A percentile compares a stretch with the other conserved stretches of the same genome.
Conservation (phyloP, 495 filamentous ascomycete genomes). For the Xylaria scruposa region DNA sequence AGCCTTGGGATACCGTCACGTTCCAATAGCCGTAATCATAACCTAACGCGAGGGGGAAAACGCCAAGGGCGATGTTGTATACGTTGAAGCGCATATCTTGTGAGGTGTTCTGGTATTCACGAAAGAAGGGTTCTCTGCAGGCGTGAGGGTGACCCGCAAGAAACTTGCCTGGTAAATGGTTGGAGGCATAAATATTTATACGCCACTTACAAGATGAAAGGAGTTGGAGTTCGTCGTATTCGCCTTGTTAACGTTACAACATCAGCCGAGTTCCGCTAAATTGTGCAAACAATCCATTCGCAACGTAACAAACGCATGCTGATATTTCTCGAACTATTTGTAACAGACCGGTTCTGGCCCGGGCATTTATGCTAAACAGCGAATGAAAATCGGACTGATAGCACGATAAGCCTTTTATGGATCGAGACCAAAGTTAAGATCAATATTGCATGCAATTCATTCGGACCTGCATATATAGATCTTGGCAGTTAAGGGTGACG, state of each 20-base stretch:
- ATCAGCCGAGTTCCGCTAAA: neutral
- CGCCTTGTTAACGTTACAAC: neutral
- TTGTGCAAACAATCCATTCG: neutral
- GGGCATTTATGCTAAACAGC: neutral
- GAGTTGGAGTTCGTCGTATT: neutral
- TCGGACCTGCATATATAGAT: neutral
- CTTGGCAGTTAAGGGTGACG: neutral
- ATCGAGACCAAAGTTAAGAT: neutral
- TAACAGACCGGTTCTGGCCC: neutral
- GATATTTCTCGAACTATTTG: neutral
- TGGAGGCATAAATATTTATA: neutral
- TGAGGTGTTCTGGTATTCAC: neutral
- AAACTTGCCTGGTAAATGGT: neutral
- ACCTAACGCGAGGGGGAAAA: neutral
- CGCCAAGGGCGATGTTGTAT: neutral
- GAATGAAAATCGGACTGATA: neutral
- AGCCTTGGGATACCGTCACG: neutral
- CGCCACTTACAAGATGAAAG: neutral
- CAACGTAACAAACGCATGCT: neutral
- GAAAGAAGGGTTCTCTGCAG: neutral
- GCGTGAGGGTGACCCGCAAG: neutral
- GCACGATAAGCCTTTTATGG: conserved; percentile 3
- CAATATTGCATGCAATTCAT: conserved; percentile 3
- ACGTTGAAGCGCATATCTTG: neutral
- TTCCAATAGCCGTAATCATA: conserved; percentile 11